Evolutionary conservation across 352 stramenopile genomes (phyloP).

Genomic region (Ophiocytium majus): DNA sequence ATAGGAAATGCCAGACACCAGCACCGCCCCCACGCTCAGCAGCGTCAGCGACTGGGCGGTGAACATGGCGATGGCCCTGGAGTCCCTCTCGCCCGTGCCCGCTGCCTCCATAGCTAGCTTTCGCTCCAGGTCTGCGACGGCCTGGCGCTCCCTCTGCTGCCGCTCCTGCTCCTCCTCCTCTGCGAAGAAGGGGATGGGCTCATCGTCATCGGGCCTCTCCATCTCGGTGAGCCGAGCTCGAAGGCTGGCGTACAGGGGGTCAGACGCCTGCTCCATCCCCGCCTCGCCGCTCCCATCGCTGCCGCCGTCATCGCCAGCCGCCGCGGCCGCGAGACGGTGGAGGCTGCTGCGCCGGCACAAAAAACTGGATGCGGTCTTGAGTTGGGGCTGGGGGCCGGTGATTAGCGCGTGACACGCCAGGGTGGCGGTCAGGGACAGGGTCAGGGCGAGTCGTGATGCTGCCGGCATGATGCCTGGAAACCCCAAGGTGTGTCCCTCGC

Average conservation of each 20-base stretch:
- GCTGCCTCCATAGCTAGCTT: background rate
- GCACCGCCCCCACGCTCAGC: background rate
- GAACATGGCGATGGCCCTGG: background rate
- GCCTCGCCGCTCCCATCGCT: background rate
- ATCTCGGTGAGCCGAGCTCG: background rate
- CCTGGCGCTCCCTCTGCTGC: background rate
- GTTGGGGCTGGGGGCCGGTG: too few species aligned
- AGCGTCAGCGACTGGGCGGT: conserved; percentile 4
- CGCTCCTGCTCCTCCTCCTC: conserved; percentile 9
- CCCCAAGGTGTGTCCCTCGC: too few species aligned
- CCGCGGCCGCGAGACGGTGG: too few species aligned
- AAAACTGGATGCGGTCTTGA: too few species aligned
- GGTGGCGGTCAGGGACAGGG: too few species aligned
- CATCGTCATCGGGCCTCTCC: background rate
- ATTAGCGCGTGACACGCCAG: too few species aligned
- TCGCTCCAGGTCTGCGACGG: background rate
- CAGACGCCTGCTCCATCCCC: background rate
- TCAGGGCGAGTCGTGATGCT: too few species aligned
- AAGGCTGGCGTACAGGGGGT: conserved; percentile 8
- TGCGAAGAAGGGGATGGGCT: conserved; percentile 22
- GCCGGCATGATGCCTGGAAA: too few species aligned
- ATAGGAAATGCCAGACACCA: background rate
- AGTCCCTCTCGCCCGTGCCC: background rate
- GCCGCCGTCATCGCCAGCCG: too few species aligned
- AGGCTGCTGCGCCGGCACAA: too few species aligned